phyloP scores from a whole-genome alignment of 2,329 filamentous ascomycete species.

The Penicillium brevicompactum region DNA sequence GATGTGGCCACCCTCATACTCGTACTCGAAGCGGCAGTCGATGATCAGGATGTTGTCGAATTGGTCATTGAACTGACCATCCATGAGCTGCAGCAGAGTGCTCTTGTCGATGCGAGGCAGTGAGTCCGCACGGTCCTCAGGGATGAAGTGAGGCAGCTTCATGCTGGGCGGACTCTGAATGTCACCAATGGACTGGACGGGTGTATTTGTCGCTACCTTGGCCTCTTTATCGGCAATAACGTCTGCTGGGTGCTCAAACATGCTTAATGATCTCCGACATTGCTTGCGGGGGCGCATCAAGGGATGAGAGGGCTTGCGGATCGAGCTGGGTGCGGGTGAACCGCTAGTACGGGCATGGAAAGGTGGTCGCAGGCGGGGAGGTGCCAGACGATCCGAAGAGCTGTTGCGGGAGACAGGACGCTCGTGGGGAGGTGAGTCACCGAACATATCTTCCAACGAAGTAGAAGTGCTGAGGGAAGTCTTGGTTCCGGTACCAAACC shows the following conservation, averaged over 20 bases:
- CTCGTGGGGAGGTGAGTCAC: constrained; percentile 75
- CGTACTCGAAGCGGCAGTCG: constrained; percentile 98
- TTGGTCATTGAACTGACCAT: constrained; percentile 74
- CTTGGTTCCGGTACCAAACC: constrained; percentile 65
- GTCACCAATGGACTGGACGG: constrained; percentile 77
- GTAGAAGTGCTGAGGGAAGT: constrained; percentile 61
- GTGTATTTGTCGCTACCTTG: constrained; percentile 55
- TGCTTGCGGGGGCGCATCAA: constrained; percentile 80
- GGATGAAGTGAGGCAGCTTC: constrained; percentile 79
- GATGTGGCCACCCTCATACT: constrained; percentile 96
- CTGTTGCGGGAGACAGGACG: constrained; percentile 63
- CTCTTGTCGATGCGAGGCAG: constrained; percentile 83
- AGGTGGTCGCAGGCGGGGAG: constrained; percentile 65
- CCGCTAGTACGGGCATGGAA: constrained; percentile 68
- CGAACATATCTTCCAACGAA: constrained; percentile 78
- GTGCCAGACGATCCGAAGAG: constrained; percentile 59
- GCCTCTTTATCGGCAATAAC: constrained; percentile 78
- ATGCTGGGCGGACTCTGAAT: constrained; percentile 75
- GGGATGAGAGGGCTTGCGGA: constrained; percentile 72
- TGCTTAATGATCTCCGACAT: constrained; percentile 89
- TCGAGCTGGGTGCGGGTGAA: constrained; percentile 71
- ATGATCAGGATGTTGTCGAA: constrained; percentile 86
- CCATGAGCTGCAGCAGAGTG: constrained; percentile 82
- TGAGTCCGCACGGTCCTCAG: constrained; percentile 77
- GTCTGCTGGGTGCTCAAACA: constrained; percentile 93